Conservation (phyloP, 805 yeast species). For the Starmerella floris region DNA sequence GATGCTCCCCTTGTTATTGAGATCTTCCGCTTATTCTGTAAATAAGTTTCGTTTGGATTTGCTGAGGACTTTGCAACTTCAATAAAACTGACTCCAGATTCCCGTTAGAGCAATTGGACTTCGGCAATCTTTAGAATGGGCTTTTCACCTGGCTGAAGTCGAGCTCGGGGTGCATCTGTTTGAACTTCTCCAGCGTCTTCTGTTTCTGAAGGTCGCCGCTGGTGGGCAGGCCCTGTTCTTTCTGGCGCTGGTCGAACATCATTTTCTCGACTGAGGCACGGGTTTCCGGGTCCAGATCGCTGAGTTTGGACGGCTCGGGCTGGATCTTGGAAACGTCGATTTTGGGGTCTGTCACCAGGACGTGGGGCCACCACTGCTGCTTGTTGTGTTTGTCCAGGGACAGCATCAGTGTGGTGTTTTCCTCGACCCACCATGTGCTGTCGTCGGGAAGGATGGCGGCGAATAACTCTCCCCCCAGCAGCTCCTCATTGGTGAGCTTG, state of each 20-base stretch:
- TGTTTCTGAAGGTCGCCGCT: conserved; percentile 29
- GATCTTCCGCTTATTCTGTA: no score
- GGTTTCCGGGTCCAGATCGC: conserved; percentile 34
- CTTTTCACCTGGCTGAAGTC: conserved; percentile 30
- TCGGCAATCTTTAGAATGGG: no score
- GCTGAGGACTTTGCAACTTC: no score
- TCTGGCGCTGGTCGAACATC: conserved; percentile 36
- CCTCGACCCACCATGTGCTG: conserved; percentile 34
- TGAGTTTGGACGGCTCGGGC: conserved; percentile 32
- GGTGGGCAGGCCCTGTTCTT: conserved; percentile 30
- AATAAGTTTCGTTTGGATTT: no score
- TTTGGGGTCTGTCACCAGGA: conserved; percentile 31
- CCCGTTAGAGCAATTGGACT: no score
- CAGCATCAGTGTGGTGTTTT: conserved; percentile 28
- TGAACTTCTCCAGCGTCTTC: conserved; percentile 29
- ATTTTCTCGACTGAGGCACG: conserved; percentile 35
- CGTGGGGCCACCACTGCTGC: conserved; percentile 38
- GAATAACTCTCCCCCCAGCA: conserved; percentile 29
- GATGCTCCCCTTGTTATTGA: no score
- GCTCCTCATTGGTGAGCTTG: conserved; percentile 15
- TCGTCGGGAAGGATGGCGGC: conserved; percentile 27
- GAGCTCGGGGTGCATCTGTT: conserved; percentile 34
- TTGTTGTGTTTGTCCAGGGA: conserved; percentile 29
- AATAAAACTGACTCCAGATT: no score
- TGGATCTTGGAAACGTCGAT: conserved; percentile 31